Percentiles rank a stretch among this genome's conserved stretches.
These are phyloP conservation scores for Saccharomyces hybrid DNA, from an alignment of 1,139 yeast genomes.

Conservation along the genomic window DNA sequence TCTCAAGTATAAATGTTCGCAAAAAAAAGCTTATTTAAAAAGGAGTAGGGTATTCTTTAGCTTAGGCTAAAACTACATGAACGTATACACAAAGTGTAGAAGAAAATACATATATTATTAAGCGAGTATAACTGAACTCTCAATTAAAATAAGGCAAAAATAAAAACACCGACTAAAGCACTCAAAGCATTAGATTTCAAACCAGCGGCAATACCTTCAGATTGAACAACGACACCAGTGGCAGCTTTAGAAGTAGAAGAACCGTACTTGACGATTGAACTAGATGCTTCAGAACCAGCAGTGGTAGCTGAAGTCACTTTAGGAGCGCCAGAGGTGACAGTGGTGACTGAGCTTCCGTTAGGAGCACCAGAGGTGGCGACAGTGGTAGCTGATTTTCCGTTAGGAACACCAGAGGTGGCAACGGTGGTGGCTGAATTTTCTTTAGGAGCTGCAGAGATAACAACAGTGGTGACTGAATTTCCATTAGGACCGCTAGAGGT, in stretches of 20 bases:
- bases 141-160: conserved; percentile 1
- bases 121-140: neutral
- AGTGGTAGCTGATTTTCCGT: no score
- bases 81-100: neutral
- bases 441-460: neutral
- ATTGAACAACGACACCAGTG: conserved; percentile 1
- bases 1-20: neutral
- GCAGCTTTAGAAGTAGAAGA: neutral
- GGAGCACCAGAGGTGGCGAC: no score
- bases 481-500: no score
- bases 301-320: neutral
- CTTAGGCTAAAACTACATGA: neutral
- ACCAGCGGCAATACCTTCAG: conserved; percentile 4
- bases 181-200: neutral
- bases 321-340: neutral
- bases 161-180: conserved; percentile 3
- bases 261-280: neutral
- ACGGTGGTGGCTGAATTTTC: neutral
- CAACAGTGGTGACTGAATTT: neutral
- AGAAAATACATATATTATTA: no score
- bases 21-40: no score
- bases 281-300: neutral
- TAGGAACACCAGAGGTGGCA: neutral
- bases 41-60: neutral
- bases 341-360: neutral